These are phyloP conservation scores for Cicer yamashitae DNA, from an alignment of 306 rosid species.

Conservation along the genomic window DNA sequence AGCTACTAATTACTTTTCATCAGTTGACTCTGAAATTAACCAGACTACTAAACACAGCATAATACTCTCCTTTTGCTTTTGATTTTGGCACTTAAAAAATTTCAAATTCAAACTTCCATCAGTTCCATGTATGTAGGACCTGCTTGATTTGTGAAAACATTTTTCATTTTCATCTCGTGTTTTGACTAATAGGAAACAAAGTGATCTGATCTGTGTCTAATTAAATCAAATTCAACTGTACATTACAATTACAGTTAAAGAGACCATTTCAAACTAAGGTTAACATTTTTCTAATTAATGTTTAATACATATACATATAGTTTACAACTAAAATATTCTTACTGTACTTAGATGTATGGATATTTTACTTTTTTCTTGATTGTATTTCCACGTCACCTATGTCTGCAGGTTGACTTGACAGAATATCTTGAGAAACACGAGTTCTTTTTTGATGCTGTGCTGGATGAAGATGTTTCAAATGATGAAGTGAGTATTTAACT, in stretches of 20 bases:
- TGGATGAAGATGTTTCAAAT: constrained; percentile 81
- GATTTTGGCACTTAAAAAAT: background rate
- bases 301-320: constrained; percentile 1
- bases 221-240: constrained; percentile 30
- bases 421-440: constrained; percentile 77
- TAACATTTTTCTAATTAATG: constrained; percentile 27
- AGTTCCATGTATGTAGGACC: constrained; percentile 1
- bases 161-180: background rate
- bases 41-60: constrained; percentile 10
- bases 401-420: constrained; percentile 77
- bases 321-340: constrained; percentile 29
- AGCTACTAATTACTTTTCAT: constrained; percentile 14
- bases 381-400: constrained; percentile 40
- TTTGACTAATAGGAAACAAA: constrained; percentile 14
- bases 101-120: constrained; percentile 10
- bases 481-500: constrained; percentile 61
- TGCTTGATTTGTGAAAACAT: constrained; percentile 13
- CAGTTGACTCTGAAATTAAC: constrained; percentile 15
- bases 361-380: constrained; percentile 32
- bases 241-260: constrained; percentile 14
- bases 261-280: background rate
- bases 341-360: background rate
- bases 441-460: constrained; percentile 80
- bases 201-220: constrained; percentile 37
- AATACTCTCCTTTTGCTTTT: constrained; percentile 18